Conservation (phyloP, 805 yeast species). For the Wickerhamiella hasegawae region DNA sequence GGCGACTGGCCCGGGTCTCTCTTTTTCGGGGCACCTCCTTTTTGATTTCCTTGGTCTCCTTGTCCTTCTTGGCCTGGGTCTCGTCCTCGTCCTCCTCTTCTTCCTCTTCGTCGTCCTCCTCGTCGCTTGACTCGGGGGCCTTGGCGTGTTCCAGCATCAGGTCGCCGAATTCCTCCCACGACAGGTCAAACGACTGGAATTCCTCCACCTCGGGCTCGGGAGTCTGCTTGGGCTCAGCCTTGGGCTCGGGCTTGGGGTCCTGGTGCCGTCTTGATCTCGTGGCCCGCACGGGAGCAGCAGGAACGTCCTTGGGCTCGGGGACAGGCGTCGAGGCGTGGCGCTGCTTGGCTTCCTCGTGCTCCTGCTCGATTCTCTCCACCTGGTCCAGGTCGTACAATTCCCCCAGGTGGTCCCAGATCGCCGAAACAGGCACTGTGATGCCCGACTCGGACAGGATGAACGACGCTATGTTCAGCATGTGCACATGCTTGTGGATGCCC, state of each 20-base stretch:
- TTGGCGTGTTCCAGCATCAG: constrained; percentile 26
- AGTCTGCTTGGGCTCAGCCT: background rate
- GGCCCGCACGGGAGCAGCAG: constrained; percentile 1
- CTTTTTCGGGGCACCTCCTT: background rate
- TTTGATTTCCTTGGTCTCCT: constrained; percentile 4
- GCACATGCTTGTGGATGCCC: constrained; percentile 30
- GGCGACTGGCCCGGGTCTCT: background rate
- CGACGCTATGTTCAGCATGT: constrained; percentile 19
- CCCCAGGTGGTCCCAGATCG: constrained; percentile 42
- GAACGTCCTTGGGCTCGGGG: background rate
- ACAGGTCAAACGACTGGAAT: constrained; percentile 23
- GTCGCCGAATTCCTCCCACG: constrained; percentile 32
- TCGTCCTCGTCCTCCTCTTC: constrained; percentile 8
- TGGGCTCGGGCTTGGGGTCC: background rate
- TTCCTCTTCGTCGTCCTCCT: constrained; percentile 19
- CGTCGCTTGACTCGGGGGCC: background rate
- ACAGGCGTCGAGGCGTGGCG: background rate
- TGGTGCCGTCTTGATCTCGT: constrained; percentile 3
- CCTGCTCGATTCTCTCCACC: constrained; percentile 34
- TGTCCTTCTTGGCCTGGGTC: constrained; percentile 3
- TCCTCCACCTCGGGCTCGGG: constrained; percentile 2
- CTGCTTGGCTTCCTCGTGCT: background rate
- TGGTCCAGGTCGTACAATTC: constrained; percentile 40
- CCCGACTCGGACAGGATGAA: background rate
- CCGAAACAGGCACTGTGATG: constrained; percentile 27